Conservation (phyloP, 106 monocot genomes). For the Dioscorea zingiberensis region DNA sequence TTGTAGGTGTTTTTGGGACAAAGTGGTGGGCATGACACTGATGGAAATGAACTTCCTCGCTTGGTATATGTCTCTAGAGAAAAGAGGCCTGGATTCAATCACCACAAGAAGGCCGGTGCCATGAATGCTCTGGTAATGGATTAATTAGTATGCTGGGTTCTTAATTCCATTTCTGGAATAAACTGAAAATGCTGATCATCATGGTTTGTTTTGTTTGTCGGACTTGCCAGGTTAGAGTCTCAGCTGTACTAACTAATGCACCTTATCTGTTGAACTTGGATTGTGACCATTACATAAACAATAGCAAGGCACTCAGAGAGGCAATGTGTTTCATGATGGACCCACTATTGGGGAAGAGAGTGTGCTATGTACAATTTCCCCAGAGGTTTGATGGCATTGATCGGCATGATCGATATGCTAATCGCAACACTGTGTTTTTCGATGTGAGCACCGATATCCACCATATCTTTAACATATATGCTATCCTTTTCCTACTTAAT, state of each 20-base stretch:
- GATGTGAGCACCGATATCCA: too few species aligned
- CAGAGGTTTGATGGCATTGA: slow-evolving; percentile 82
- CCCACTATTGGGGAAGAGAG: slow-evolving; percentile 52
- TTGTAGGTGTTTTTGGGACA: slow-evolving; percentile 57
- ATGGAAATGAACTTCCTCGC: slow-evolving; percentile 58
- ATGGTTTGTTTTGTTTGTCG: too few species aligned
- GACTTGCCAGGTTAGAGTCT: slow-evolving; percentile 57
- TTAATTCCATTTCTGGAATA: too few species aligned
- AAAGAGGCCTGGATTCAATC: slow-evolving; percentile 56
- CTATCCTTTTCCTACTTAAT: too few species aligned
- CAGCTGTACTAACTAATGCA: slow-evolving; percentile 70
- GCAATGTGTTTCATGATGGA: slow-evolving; percentile 88
- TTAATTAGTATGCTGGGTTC: too few species aligned
- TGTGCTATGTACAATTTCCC: slow-evolving; percentile 72
- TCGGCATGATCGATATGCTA: slow-evolving; percentile 68
- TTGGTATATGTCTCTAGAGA: slow-evolving; percentile 60
- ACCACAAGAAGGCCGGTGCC: slow-evolving; percentile 64
- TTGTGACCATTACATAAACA: slow-evolving; percentile 85
- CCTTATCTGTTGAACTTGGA: slow-evolving; percentile 67
- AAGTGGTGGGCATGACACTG: slow-evolving; percentile 55
- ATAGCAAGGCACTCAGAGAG: slow-evolving; percentile 60
- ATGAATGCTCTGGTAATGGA: slow-evolving; percentile 72
- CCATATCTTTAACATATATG: too few species aligned
- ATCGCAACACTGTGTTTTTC: slow-evolving; percentile 64
- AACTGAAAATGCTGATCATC: not conserved